phyloP scores from a whole-genome alignment of 257 asterid genomes.

The Salvia miltiorrhiza region DNA sequence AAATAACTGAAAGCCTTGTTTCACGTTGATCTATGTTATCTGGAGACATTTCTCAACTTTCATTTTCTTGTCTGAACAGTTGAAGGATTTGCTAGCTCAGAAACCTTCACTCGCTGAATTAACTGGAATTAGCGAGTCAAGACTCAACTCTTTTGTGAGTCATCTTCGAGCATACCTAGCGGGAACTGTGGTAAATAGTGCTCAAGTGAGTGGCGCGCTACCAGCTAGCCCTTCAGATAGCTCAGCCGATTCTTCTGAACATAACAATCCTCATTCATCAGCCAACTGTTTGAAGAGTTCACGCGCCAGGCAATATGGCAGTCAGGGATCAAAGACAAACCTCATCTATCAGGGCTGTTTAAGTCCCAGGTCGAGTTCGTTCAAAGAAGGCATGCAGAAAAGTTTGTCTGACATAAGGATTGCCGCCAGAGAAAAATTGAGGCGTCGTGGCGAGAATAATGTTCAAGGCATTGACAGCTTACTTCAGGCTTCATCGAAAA shows the following conservation, averaged over 20 bases:
- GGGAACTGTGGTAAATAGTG: constrained; percentile 47
- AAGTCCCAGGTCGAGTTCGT: constrained; percentile 64
- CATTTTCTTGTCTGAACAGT: constrained; percentile 36
- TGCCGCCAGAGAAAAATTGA: constrained; percentile 46
- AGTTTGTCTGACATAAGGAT: constrained; percentile 44
- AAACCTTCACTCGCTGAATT: constrained; percentile 79
- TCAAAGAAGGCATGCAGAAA: constrained; percentile 54
- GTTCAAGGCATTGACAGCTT: constrained; percentile 35
- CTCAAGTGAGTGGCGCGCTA: constrained; percentile 26
- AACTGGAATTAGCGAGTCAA: constrained; percentile 78
- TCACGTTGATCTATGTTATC: background rate
- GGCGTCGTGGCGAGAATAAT: constrained; percentile 47
- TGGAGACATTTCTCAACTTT: background rate
- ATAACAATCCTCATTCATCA: constrained; percentile 40
- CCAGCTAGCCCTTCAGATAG: constrained; percentile 32
- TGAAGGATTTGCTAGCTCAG: constrained; percentile 71
- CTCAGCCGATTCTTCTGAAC: constrained; percentile 38
- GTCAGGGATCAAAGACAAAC: constrained; percentile 49
- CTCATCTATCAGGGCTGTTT: constrained; percentile 50
- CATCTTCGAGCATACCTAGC: constrained; percentile 75
- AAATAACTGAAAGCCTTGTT: background rate
- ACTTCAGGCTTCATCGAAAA: constrained; percentile 28
- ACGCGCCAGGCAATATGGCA: constrained; percentile 37
- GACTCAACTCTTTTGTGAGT: constrained; percentile 71
- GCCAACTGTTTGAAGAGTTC: constrained; percentile 38